phyloP scores from a whole-genome alignment of 768 basidiomycete genomes.

The Lyophyllum shimeji region DNA sequence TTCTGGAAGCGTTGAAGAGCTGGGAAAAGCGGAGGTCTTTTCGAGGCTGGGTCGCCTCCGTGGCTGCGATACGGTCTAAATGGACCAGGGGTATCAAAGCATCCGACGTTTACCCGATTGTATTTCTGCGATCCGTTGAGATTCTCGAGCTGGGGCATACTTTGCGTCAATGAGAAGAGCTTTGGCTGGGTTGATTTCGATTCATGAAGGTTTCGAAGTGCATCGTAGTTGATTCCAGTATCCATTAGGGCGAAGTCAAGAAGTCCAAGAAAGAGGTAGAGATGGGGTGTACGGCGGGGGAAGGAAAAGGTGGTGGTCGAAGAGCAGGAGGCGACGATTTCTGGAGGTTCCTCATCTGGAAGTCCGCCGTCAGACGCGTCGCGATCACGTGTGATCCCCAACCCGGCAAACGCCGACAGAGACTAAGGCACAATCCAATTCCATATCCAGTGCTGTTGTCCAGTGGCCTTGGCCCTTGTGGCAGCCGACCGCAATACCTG shows the following conservation, averaged over 20 bases:
- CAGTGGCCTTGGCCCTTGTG: no score
- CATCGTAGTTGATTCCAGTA: background rate
- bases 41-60: background rate
- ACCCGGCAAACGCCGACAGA: no score
- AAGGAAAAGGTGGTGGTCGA: background rate
- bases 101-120: background rate
- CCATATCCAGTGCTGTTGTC: no score
- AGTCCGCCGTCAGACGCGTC: background rate
- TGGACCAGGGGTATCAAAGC: background rate
- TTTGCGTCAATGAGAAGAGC: conserved; percentile 13
- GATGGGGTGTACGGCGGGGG: background rate
- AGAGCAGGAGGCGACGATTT: background rate
- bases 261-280: background rate
- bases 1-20: conserved; percentile 12
- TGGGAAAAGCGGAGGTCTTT: conserved; percentile 11
- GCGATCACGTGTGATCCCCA: background rate
- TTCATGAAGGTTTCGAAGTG: background rate
- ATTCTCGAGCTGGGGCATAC: conserved; percentile 16
- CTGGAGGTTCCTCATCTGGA: background rate
- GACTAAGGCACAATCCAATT: no score
- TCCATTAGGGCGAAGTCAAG: background rate
- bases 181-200: background rate
- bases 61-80: conserved; percentile 2
- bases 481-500: no score
- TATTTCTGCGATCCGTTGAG: background rate